A percentile compares a stretch with the other conserved stretches of the same genome.
Conservation (phyloP, 139 green algal species). For the Tetraselmis striata region DNA sequence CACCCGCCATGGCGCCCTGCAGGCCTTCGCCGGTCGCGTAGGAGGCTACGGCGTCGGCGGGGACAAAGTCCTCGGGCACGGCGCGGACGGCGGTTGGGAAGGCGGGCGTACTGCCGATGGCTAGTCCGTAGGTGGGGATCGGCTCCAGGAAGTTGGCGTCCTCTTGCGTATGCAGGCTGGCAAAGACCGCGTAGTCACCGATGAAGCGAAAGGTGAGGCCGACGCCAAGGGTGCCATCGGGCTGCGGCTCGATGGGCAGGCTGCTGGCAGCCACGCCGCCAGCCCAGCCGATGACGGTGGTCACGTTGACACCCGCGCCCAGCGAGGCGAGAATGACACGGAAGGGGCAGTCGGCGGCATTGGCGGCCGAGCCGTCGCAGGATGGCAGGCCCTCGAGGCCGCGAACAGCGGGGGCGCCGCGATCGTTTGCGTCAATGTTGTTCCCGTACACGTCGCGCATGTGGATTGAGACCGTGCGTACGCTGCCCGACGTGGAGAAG, state of each 20-base stretch:
- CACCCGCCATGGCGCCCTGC: neutral
- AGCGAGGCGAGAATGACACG: neutral
- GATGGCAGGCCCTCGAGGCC: neutral
- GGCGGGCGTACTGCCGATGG: neutral
- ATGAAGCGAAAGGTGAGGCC: neutral
- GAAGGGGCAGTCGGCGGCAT: neutral
- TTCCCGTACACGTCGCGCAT: conserved; percentile 20
- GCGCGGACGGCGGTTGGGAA: neutral
- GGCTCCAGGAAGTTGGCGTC: neutral
- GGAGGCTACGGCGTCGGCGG: neutral
- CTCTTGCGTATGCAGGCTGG: neutral
- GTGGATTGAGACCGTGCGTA: neutral
- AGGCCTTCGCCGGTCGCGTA: neutral
- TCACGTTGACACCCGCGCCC: neutral
- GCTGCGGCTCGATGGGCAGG: neutral
- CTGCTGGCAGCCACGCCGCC: neutral
- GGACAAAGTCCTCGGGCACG: neutral
- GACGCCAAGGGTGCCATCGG: neutral
- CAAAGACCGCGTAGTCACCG: neutral
- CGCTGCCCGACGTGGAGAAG: neutral
- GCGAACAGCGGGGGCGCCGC: neutral
- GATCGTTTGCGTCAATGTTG: conserved; percentile 7
- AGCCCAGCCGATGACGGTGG: neutral
- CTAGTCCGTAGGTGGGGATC: neutral
- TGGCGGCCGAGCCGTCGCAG: neutral